Evolutionary conservation across 2,329 filamentous ascomycete species (phyloP).

Genomic region (Botrytis elliptica): DNA sequence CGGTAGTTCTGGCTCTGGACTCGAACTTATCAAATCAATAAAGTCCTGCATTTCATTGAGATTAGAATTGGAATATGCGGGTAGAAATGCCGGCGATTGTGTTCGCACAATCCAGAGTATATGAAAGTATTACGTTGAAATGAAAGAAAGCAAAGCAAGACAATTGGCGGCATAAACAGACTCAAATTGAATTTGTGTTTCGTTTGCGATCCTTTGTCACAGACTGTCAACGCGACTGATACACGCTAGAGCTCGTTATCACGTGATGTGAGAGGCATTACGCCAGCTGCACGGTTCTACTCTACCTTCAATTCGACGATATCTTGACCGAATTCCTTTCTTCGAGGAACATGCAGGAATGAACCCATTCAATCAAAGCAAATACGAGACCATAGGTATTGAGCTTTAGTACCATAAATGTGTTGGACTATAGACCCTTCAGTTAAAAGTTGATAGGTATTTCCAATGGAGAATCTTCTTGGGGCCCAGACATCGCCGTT

Average conservation of each 20-base stretch:
- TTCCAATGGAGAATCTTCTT: too few species aligned
- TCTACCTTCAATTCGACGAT: too few species aligned
- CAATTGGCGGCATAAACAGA: neutral
- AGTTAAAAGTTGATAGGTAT: too few species aligned
- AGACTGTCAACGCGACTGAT: neutral
- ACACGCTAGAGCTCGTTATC: neutral
- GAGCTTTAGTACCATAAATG: too few species aligned
- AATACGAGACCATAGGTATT: too few species aligned
- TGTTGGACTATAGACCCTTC: too few species aligned
- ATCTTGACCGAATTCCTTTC: too few species aligned
- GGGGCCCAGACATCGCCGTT: neutral
- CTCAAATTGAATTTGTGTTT: neutral
- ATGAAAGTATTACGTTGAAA: neutral
- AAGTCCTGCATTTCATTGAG: neutral
- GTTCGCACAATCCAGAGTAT: too few species aligned
- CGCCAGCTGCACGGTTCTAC: too few species aligned
- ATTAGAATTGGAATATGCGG: neutral
- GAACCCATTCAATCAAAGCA: too few species aligned
- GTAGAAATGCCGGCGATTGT: neutral
- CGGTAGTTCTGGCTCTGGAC: constrained; percentile 12
- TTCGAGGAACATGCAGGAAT: too few species aligned
- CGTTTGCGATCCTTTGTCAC: neutral
- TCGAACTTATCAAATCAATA: constrained; percentile 15
- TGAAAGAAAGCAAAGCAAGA: neutral
- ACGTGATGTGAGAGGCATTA: neutral